phyloP scores from a whole-genome alignment of 371 early-diverging fungal species.

The Circinella umbellata region DNA sequence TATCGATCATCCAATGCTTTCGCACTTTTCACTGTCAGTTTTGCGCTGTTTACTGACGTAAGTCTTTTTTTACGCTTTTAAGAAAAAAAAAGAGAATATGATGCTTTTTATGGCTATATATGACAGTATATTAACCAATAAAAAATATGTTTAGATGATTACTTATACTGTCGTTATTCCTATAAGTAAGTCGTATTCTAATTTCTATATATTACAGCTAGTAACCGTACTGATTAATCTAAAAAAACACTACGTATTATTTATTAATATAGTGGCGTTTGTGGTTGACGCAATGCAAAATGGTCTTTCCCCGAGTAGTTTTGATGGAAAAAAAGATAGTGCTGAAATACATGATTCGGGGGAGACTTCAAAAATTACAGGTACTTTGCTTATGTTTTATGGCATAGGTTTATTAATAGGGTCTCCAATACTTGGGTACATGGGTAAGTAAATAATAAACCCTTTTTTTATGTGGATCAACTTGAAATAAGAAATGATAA shows the following conservation, averaged over 20 bases:
- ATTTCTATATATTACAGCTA: not conserved
- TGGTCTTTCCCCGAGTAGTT: not conserved
- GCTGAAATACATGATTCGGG: not conserved
- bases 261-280: not conserved
- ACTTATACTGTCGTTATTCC: constrained; percentile 1
- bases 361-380: not conserved
- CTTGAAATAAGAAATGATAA: too few relatives aligned
- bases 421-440: not conserved
- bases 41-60: not conserved
- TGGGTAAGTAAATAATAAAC: not conserved
- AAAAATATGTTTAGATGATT: not conserved
- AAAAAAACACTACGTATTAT: not conserved
- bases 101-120: not conserved
- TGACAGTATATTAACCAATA: not conserved
- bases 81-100: not conserved
- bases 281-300: not conserved
- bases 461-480: too few relatives aligned
- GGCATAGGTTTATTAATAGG: not conserved
- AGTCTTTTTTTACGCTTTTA: not conserved
- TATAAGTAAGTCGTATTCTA: not conserved
- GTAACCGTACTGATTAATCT: not conserved
- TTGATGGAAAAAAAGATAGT: not conserved
- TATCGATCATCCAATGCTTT: too few relatives aligned
- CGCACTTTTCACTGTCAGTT: not conserved
- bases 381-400: not conserved